Evolutionary conservation across 768 basidiomycete species (phyloP).

Genomic region (Suillus tomentosus): DNA sequence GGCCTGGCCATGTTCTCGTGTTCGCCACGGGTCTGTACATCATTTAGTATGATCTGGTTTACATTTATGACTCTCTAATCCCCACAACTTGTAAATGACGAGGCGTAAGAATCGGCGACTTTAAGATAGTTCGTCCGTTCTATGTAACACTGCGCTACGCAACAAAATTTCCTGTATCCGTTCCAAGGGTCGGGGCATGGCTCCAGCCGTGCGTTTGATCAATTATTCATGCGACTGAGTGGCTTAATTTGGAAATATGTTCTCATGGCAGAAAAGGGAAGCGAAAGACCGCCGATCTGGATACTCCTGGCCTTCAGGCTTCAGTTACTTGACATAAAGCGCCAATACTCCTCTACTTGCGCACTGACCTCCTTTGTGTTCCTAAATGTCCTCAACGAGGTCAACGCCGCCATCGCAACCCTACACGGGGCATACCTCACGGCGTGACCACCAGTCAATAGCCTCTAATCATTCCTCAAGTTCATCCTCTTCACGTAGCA

Average conservation of each 20-base stretch:
- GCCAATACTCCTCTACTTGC: not conserved
- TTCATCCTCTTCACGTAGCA: slow-evolving; percentile 27
- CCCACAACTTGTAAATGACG: not conserved
- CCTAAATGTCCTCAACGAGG: slow-evolving; percentile 25
- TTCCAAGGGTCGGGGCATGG: not conserved
- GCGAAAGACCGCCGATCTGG: not conserved
- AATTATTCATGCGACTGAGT: not conserved
- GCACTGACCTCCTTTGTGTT: slow-evolving; percentile 2
- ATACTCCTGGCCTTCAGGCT: not conserved
- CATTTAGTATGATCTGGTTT: not conserved
- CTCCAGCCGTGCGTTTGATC: not conserved
- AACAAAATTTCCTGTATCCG: not conserved
- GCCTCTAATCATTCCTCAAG: slow-evolving; percentile 47
- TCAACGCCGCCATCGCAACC: slow-evolving; percentile 21
- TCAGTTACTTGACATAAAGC: not conserved
- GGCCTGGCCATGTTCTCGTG: slow-evolving; percentile 1
- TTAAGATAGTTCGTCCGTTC: too few species aligned
- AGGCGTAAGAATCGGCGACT: not conserved
- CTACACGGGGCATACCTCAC: slow-evolving; percentile 42
- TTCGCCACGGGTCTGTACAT: slow-evolving; percentile 1
- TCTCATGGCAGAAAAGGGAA: slow-evolving; percentile 5
- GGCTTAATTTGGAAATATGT: slow-evolving; percentile 7
- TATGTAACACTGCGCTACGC: not conserved
- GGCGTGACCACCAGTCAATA: slow-evolving; percentile 55
- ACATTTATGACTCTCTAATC: not conserved